Percentiles rank a stretch among this genome's conserved stretches.
Conservation (phyloP, 495 filamentous ascomycete genomes). For the Elasticomyces elasticus region DNA sequence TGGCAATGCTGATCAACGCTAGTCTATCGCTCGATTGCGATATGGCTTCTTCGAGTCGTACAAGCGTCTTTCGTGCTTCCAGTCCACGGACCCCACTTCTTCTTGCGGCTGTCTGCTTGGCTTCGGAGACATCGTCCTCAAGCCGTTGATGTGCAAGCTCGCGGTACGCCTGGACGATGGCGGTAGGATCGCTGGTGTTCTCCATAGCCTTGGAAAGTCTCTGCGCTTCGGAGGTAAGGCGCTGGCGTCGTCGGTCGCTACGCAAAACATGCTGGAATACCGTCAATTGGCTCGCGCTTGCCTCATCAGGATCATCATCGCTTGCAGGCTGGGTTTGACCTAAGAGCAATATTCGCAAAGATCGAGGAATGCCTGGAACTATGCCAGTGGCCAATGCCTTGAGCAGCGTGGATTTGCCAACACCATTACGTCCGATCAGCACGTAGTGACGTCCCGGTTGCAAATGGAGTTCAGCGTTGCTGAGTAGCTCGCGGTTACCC, state of each 20-base stretch:
- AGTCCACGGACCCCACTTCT: too few relatives aligned
- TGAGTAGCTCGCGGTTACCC: conserved; percentile 56
- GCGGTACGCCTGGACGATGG: conserved; percentile 49
- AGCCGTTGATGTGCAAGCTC: conserved; percentile 49
- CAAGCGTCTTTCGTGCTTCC: too few relatives aligned
- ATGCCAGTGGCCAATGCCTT: conserved; percentile 66
- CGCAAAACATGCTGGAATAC: conserved; percentile 61
- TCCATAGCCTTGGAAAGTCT: conserved; percentile 39
- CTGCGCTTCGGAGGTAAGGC: conserved; percentile 25
- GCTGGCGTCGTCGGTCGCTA: conserved; percentile 51
- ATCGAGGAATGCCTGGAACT: conserved; percentile 65
- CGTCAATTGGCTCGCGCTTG: conserved; percentile 28
- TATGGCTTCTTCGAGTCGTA: too few relatives aligned
- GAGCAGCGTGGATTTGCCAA: conserved; percentile 69
- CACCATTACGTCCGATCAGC: conserved; percentile 66
- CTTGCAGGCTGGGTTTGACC: conserved; percentile 60
- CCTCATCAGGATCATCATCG: conserved; percentile 22
- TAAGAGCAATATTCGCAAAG: conserved; percentile 56
- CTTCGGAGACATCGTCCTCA: conserved; percentile 43
- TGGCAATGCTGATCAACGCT: neutral
- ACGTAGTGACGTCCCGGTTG: conserved; percentile 64
- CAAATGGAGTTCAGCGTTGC: conserved; percentile 55
- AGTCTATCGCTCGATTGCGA: conserved; percentile 34
- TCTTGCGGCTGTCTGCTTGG: too few relatives aligned
- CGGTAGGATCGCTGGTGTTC: conserved; percentile 42